These are phyloP conservation scores for Thalassiosira mediterranea DNA, from an alignment of 352 stramenopile species.

Conservation along the genomic window DNA sequence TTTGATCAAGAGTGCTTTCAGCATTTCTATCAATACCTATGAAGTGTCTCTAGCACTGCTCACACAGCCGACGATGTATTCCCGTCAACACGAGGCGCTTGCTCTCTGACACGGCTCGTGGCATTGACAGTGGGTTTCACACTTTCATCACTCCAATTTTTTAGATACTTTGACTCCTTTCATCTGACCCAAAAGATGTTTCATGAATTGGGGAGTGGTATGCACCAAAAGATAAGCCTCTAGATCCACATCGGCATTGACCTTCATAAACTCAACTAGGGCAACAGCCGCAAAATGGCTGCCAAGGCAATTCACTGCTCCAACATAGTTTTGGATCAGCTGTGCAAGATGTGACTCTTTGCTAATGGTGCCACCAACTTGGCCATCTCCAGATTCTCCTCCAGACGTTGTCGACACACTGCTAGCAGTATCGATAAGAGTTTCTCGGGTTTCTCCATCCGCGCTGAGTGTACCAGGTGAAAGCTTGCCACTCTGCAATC, in stretches of 20 bases:
- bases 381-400: constrained; percentile 10
- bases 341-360: constrained; percentile 34
- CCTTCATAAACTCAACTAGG: constrained; percentile 25
- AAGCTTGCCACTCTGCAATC: no score
- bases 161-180: constrained; percentile 33
- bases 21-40: no score
- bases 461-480: no score
- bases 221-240: constrained; percentile 39
- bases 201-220: constrained; percentile 35
- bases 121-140: no score
- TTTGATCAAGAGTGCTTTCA: no score
- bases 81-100: no score
- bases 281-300: constrained; percentile 10
- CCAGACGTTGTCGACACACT: not conserved
- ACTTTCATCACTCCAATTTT: no score
- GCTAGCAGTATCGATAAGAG: constrained; percentile 15
- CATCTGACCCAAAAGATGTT: constrained; percentile 38
- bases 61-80: no score
- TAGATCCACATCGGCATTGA: constrained; percentile 46
- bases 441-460: no score
- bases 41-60: no score
- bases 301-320: constrained; percentile 19
- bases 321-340: constrained; percentile 37
- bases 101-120: no score
- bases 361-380: constrained; percentile 1